phyloP scores from a whole-genome alignment of 352 stramenopile species.

The Phytophthora meadii region DNA sequence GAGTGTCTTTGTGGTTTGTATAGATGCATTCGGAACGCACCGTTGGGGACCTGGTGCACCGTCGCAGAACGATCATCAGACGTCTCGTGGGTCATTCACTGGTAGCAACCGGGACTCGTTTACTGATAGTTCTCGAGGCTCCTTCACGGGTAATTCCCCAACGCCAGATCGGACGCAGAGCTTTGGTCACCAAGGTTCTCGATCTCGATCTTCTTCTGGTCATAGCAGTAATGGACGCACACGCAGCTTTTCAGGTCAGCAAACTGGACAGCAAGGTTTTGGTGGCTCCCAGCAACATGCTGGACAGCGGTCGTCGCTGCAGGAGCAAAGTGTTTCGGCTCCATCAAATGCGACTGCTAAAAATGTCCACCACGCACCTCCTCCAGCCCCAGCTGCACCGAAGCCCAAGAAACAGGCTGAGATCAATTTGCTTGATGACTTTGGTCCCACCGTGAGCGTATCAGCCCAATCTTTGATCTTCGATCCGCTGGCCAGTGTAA shows the following conservation, averaged over 20 bases:
- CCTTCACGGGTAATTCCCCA: conserved; percentile 24
- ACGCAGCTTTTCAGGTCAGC: conserved; percentile 37
- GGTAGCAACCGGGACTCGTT: conserved; percentile 36
- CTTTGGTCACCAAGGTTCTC: conserved; percentile 27
- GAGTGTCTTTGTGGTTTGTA: background rate
- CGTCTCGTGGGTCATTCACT: conserved; percentile 27
- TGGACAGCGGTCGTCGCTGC: conserved; percentile 37
- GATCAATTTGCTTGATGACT: conserved; percentile 85
- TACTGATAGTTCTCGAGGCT: conserved; percentile 23
- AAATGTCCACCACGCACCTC: conserved; percentile 18
- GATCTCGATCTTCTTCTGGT: conserved; percentile 21
- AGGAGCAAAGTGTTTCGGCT: conserved; percentile 31
- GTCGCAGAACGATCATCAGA: conserved; percentile 37
- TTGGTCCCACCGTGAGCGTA: conserved; percentile 62
- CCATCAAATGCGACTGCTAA: conserved; percentile 5
- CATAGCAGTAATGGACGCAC: conserved; percentile 34
- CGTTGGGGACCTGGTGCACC: conserved; percentile 64
- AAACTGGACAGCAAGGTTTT: conserved; percentile 27
- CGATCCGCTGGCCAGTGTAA: conserved; percentile 70
- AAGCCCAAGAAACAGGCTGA: conserved; percentile 59
- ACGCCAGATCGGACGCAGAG: conserved; percentile 35
- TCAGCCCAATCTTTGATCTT: conserved; percentile 78
- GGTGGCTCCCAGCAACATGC: conserved; percentile 20
- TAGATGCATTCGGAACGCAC: conserved; percentile 70
- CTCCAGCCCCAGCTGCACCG: conserved; percentile 28